phyloP scores from a whole-genome alignment of 106 monocot genomes.

The Dioscorea dumetorum region DNA sequence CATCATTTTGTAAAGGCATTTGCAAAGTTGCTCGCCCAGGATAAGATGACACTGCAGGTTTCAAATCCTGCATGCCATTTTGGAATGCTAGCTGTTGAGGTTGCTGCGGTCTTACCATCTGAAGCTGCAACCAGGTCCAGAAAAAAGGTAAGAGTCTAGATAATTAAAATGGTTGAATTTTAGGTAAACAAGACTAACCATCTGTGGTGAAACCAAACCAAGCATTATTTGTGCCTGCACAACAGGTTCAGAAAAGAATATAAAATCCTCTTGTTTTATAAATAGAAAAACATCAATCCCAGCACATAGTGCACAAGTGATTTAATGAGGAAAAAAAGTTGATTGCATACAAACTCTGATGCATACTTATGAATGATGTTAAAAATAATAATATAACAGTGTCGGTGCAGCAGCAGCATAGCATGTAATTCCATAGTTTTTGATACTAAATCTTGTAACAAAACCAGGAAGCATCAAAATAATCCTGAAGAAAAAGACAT shows the following conservation, averaged over 20 bases:
- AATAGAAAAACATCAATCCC: neutral
- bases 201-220: conserved; percentile 75
- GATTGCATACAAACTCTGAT: neutral
- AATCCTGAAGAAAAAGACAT: no score
- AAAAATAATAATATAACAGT: neutral
- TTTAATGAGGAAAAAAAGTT: neutral
- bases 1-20: conserved; percentile 21
- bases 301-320: neutral
- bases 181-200: conserved; percentile 32
- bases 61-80: conserved; percentile 23
- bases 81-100: conserved; percentile 8
- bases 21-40: conserved; percentile 22
- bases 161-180: neutral
- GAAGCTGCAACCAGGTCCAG: conserved; percentile 48
- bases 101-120: conserved; percentile 42
- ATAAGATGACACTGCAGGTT: conserved; percentile 24
- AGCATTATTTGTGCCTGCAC: conserved; percentile 88
- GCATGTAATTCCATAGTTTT: no score
- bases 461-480: no score
- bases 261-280: neutral
- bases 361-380: neutral
- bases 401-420: no score
- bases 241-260: neutral
- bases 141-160: neutral
- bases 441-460: no score